phyloP scores from a whole-genome alignment of 1,139 yeast species.

The Scheffersomyces lignicola region DNA sequence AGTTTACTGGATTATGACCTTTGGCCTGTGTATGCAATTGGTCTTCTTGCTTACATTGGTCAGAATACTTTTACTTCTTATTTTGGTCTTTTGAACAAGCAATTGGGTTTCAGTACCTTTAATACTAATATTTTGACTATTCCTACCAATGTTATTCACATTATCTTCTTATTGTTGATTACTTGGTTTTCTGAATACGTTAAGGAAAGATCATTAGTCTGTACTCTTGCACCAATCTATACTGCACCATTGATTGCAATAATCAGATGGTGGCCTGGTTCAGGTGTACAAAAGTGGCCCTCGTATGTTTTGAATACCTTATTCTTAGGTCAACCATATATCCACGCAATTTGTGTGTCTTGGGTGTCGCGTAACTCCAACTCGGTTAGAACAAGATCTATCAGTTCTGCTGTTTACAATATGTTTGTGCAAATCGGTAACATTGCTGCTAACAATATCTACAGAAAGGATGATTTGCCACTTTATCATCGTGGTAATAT shows the following conservation, averaged over 20 bases:
- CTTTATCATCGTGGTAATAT: conserved; percentile 55
- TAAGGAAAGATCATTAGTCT: conserved; percentile 33
- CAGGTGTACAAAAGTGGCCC: conserved; percentile 49
- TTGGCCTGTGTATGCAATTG: conserved; percentile 58
- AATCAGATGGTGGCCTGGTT: conserved; percentile 52
- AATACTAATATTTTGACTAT: conserved; percentile 56
- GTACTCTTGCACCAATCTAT: conserved; percentile 38
- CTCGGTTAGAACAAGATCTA: conserved; percentile 54
- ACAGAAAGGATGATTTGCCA: conserved; percentile 59
- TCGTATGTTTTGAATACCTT: conserved; percentile 51
- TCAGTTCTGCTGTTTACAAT: conserved; percentile 52
- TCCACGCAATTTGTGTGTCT: conserved; percentile 23
- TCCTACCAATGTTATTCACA: conserved; percentile 43
- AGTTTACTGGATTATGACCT: conserved; percentile 54
- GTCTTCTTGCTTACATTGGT: conserved; percentile 48
- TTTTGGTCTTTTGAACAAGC: conserved; percentile 50
- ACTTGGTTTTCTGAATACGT: conserved; percentile 43
- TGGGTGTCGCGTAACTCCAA: conserved; percentile 60
- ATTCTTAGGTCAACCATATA: conserved; percentile 35
- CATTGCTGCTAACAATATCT: conserved; percentile 54
- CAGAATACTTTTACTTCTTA: conserved; percentile 45
- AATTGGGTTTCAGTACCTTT: conserved; percentile 57
- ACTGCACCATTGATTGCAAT: conserved; percentile 38
- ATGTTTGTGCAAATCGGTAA: conserved; percentile 59
- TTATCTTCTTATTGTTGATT: conserved; percentile 35